These are phyloP conservation scores for Reutealis trisperma DNA, from an alignment of 345 rosid genomes.

Conservation along the genomic window DNA sequence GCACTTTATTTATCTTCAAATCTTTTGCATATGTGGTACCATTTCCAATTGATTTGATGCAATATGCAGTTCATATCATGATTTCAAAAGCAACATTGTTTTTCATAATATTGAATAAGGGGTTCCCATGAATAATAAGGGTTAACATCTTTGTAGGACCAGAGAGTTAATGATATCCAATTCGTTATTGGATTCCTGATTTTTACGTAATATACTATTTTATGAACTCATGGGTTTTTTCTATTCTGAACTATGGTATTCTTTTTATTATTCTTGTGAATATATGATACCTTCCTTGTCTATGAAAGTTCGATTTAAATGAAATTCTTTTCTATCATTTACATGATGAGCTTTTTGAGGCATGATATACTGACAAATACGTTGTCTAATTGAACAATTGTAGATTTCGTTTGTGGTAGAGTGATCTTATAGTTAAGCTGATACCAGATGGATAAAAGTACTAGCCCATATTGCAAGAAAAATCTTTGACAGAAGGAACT, in stretches of 20 bases:
- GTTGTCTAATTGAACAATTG: not conserved
- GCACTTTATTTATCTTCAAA: not conserved
- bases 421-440: not conserved
- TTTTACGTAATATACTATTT: not conserved
- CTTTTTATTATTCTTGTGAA: not conserved
- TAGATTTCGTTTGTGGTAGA: not conserved
- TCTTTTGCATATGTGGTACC: constrained; percentile 6
- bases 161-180: too few relatives aligned
- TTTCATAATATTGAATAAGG: too few relatives aligned
- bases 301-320: not conserved
- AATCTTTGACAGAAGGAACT: too few relatives aligned
- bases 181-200: too few relatives aligned
- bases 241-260: not conserved
- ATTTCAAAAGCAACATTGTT: not conserved
- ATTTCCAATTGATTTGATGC: not conserved
- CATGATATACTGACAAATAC: not conserved
- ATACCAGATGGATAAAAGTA: not conserved
- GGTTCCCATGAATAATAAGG: not conserved
- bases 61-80: not conserved
- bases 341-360: not conserved
- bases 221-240: not conserved
- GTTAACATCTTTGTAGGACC: not conserved
- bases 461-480: not conserved
- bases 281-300: not conserved
- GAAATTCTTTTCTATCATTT: not conserved